These are phyloP conservation scores for Fraxinus quadrangulata DNA, from an alignment of 257 asterid genomes.

Conservation along the genomic window DNA sequence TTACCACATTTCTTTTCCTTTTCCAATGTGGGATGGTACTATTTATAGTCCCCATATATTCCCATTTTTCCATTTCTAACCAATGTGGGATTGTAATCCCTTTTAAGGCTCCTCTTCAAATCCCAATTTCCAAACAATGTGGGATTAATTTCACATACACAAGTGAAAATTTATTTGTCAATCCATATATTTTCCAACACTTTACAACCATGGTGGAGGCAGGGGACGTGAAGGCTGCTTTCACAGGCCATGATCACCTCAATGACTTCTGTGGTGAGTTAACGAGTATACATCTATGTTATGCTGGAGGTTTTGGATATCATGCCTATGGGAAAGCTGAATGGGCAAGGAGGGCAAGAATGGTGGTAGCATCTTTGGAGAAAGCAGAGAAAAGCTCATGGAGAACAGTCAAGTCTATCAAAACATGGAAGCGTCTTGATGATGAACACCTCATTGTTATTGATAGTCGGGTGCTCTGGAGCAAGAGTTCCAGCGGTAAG, in stretches of 20 bases:
- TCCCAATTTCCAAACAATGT: too few relatives aligned
- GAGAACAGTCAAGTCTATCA: slow-evolving; percentile 78
- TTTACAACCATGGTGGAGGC: slow-evolving; percentile 79
- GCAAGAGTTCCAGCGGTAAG: slow-evolving; percentile 53
- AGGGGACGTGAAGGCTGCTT: slow-evolving; percentile 92
- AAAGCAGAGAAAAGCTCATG: slow-evolving; percentile 61
- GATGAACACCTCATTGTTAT: slow-evolving; percentile 62
- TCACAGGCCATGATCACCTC: slow-evolving; percentile 88
- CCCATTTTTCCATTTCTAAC: too few relatives aligned
- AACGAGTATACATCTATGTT: slow-evolving; percentile 70
- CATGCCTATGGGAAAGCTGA: slow-evolving; percentile 96
- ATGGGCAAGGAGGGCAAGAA: slow-evolving; percentile 90
- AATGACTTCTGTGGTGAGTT: slow-evolving; percentile 91
- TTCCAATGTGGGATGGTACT: too few relatives aligned
- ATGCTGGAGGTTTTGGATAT: slow-evolving; percentile 95
- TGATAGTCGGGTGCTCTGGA: slow-evolving; percentile 83
- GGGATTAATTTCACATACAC: too few relatives aligned
- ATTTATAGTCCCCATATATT: too few relatives aligned
- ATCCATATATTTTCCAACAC: too few relatives aligned
- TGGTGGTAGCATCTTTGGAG: slow-evolving; percentile 78
- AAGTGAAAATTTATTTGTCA: too few relatives aligned
- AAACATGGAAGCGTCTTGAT: slow-evolving; percentile 90
- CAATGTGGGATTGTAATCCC: too few relatives aligned
- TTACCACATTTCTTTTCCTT: too few relatives aligned
- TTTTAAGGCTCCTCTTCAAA: too few relatives aligned